Evolutionary conservation across 345 rosid genomes (phyloP), one percentile per base, ranked within the genome.

Genomic region (Noccaea caerulescens): DNA sequence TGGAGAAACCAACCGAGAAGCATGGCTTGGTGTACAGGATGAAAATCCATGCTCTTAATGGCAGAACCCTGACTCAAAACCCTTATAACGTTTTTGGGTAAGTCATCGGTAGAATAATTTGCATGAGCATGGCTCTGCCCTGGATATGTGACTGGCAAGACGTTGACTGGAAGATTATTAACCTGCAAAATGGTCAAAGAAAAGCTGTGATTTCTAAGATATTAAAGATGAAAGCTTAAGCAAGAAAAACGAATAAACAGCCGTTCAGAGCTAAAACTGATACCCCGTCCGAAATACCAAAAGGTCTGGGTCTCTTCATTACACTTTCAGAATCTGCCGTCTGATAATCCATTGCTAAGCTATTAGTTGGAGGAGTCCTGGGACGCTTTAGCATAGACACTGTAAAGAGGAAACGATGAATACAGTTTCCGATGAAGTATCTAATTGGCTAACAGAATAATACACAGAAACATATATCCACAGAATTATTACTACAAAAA

Each of bases 11-110:
- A 72, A 89, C 98, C 96, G 79, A 92, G 82, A 71, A 92, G 94
- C 72, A 76, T 56, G 63, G 85, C 80, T 39, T 84, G 89, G 36
- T 72, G 75, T 72, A 80, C 63, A 30, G 98, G 98, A 80, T 89
- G 96, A 71, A 92, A 92, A 71, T 85, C 96, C 85, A 89, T 82
- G 93, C 86, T 85, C 65, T 66, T 80, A 14, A 87, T 88, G 70
- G 84, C 65, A 63, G 86, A 87, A 3, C 78, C 86, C 77, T 78
- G 82, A 50, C 68, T 78, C 66, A 92, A 64, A 67, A 76, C 79
- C 80, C 60, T 76, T 11, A 66, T 72, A 73, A 92, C 86, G 23
- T 47, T 79, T 79, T 75, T 78, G 45, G 96, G 96, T 55, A 81
- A 82, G 80, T 85, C 84, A 44, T 72, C 81, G 0, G 68, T 81